phyloP scores from a whole-genome alignment of 805 yeast species.

The Wickerhamiella azymoides region DNA sequence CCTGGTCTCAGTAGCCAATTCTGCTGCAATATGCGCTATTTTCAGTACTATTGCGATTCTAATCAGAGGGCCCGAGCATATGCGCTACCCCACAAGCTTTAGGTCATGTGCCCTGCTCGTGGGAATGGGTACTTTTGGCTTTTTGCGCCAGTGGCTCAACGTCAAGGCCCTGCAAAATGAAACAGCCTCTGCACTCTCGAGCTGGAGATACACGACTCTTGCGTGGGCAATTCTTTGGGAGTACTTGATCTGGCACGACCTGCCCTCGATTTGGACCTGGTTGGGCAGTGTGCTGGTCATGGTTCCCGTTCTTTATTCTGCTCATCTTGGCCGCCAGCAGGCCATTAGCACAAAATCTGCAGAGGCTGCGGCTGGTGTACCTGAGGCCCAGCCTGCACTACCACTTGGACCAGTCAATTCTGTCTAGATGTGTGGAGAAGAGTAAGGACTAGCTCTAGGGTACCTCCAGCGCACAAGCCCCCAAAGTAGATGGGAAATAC shows the following conservation, averaged over 20 bases:
- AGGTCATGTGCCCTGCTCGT: conserved; percentile 42
- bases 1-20: conserved; percentile 60
- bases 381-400: too few species aligned
- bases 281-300: conserved; percentile 58
- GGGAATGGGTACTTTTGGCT: conserved; percentile 62
- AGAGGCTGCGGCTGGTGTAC: too few species aligned
- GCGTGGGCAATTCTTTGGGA: conserved; percentile 71
- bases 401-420: background rate
- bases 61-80: conserved; percentile 24
- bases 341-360: too few species aligned
- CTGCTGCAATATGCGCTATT: conserved; percentile 46
- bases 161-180: conserved; percentile 79
- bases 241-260: conserved; percentile 51
- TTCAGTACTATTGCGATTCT: conserved; percentile 29
- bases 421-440: background rate
- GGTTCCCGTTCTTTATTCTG: conserved; percentile 30
- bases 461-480: too few species aligned
- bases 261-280: conserved; percentile 55
- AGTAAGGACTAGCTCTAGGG: too few species aligned
- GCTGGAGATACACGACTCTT: conserved; percentile 64
- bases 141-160: conserved; percentile 62
- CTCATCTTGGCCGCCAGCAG: background rate
- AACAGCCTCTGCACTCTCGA: conserved; percentile 58
- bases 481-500: too few species aligned
- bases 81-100: conserved; percentile 19